Percentiles rank a stretch among this genome's conserved stretches.
Conservation (phyloP, 2,329 filamentous ascomycete genomes). For the Aspergillus versicolor region DNA sequence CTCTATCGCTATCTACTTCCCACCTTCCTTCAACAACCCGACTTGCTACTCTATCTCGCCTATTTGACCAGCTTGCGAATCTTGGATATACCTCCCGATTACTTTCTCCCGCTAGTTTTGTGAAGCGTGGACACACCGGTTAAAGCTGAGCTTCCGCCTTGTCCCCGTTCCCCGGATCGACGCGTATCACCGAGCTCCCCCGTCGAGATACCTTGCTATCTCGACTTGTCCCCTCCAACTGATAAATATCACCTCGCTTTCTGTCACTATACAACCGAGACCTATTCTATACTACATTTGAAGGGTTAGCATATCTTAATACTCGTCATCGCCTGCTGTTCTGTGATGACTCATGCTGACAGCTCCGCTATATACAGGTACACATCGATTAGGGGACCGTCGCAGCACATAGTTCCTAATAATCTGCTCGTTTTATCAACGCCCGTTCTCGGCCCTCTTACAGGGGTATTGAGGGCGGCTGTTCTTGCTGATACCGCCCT, state of each 20-base stretch:
- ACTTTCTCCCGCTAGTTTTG: not conserved
- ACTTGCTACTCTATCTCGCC: not conserved
- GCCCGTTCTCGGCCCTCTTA: conserved; percentile 34
- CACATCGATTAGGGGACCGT: not conserved
- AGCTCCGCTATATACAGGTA: conserved; percentile 9
- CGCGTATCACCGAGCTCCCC: conserved; percentile 29
- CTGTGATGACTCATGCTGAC: conserved; percentile 20
- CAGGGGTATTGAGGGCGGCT: conserved; percentile 33
- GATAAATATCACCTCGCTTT: not conserved
- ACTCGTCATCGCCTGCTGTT: not conserved
- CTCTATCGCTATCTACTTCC: conserved; percentile 15
- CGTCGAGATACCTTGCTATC: conserved; percentile 26
- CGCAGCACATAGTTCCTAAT: conserved; percentile 3
- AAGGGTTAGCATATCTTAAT: not conserved
- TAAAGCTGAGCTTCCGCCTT: conserved; percentile 25
- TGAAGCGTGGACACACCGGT: conserved; percentile 13
- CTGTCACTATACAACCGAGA: not conserved
- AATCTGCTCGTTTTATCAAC: conserved; percentile 7
- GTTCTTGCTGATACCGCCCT: conserved; percentile 13
- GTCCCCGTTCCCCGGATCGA: conserved; percentile 27
- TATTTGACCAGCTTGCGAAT: conserved; percentile 1
- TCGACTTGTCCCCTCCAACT: not conserved
- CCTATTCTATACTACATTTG: not conserved
- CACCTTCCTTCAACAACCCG: conserved; percentile 8
- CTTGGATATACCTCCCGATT: not conserved